Evolutionary conservation across 2,329 filamentous ascomycete species (phyloP), one percentile per base, ranked within the genome.

Genomic region (Diaporthe nobilis): DNA sequence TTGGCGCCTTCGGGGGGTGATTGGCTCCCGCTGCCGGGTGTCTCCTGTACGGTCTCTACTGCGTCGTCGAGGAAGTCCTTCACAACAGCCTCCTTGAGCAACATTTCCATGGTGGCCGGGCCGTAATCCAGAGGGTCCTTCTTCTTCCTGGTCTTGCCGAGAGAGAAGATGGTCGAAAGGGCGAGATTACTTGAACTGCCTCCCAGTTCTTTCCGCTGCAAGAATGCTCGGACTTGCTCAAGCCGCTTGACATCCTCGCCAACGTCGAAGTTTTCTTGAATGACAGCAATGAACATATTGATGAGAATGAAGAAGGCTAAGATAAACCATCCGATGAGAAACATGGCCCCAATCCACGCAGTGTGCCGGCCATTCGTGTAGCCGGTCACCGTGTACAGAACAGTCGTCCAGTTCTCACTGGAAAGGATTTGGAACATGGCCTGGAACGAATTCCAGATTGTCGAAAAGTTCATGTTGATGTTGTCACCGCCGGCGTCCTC

Each of bases 201-300:
- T 34, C 93, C 94, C 44, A 98, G 87, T 80, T 98, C 96, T 82
- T 96, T 97, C 79, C 96, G 92, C 81, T 98, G 95, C 60, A 99
- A 87, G 80, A 98, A 99, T 1, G 96, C 95, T 81, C 96, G 96
- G 77, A 99, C 96, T 85, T 99, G 97, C 82, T 98, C 95, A 77
- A 98, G 86, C 28, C 97, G 95, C 85, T 99, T 99, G 83, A 98
- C 96, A 82, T 99, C 97, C 83, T 99, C 97, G 4, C 96, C 98
- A 37, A 99, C 95, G 85, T 99, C 97, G 82, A 99, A 99, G 81
- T 98, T 99, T 82, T 99, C 97, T 84, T 99, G 97, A 79, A 99
- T 99, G 86, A 99, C 97, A 88, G 97, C 97, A 94, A 99, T 98
- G 88, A 99, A 99, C 97, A 99, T 99, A 82, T 98, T 99, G 86